Base-by-base conservation (phyloP, 2,329 filamentous ascomycete genomes). In the Knufia petricola region DNA sequence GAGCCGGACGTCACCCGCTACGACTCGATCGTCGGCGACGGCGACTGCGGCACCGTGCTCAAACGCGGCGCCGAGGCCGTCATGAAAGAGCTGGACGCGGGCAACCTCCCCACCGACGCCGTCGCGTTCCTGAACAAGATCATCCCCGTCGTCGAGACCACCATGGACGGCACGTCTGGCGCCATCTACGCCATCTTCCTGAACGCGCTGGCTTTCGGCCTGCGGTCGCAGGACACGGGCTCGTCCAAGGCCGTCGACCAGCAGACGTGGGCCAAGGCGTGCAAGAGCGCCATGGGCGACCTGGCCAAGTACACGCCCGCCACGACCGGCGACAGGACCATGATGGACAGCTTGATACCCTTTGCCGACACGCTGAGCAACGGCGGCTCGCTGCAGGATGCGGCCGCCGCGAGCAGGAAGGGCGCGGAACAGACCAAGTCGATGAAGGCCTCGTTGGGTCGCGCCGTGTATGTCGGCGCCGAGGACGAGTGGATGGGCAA, bases 281-380 rank as follows among this genome's bases (percentile, higher is more conserved):
- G 95, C 12, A 72, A 81, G 54, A 75, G 80, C 57, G 85, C 87
- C 46, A 78, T 84, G 53, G 72, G 81, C 17, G 80, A 82, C 1
- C 71, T 98, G 50, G 77, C 75, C 30, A 84, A 76, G 61, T 96
- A 96, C 66, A 98, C 92, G 1, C 89, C 90, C 1, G 92, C 92
- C 0, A 80, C 83, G 46, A 84, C 84, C 0, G 92, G 92, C 23
- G 92, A 98, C 64, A 77, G 92, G 44, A 98, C 92, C 0, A 70
- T 96, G 30, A 78, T 96, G 28, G 92, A 98, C 66, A 88, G 90
- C 1, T 72, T 98, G 43, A 78, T 85, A 53, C 92, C 92, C 1
- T 98, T 96, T 63, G 82, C 94, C 45, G 77, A 87, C 37, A 78
- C 75, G 2, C 74, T 96, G 2, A 73, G 68, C 4, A 66, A 76